These are phyloP conservation scores for Xylariomycetidae sp. DNA, from an alignment of 2,329 filamentous ascomycete genomes.

Conservation along the genomic window DNA sequence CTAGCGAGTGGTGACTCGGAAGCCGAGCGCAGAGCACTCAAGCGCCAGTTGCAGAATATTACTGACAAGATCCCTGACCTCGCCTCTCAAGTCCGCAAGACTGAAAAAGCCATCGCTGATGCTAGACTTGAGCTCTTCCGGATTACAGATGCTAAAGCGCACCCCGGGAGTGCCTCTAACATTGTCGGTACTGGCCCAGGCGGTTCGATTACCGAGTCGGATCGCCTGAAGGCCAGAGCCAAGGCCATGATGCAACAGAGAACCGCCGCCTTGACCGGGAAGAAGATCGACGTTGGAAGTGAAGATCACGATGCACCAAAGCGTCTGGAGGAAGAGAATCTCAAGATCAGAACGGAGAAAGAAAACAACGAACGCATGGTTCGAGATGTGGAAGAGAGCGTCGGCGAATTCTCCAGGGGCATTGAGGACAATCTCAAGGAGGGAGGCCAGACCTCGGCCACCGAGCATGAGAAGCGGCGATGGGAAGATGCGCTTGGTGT, in stretches of 20 bases:
- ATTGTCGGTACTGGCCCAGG: conserved; percentile 93
- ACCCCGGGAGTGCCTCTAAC: conserved; percentile 73
- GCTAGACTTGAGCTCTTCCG: conserved; percentile 90
- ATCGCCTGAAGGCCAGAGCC: conserved; percentile 88
- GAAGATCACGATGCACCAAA: conserved; percentile 77
- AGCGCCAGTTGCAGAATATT: conserved; percentile 81
- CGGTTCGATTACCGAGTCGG: conserved; percentile 84
- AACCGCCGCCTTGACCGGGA: conserved; percentile 85
- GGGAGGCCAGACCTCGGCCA: conserved; percentile 66
- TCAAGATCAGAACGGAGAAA: conserved; percentile 74
- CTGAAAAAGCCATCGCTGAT: conserved; percentile 90
- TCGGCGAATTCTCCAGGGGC: conserved; percentile 78
- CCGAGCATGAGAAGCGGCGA: conserved; percentile 83
- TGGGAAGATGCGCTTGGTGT: conserved; percentile 97
- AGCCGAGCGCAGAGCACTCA: conserved; percentile 79
- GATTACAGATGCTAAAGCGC: conserved; percentile 84
- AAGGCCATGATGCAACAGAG: conserved; percentile 99
- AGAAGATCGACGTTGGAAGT: conserved; percentile 62
- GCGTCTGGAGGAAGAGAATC: conserved; percentile 83
- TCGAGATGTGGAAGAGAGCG: conserved; percentile 91
- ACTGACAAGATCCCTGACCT: conserved; percentile 89
- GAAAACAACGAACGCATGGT: conserved; percentile 97
- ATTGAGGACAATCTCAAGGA: conserved; percentile 88
- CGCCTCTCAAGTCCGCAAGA: conserved; percentile 84
- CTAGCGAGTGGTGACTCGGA: conserved; percentile 73